These are phyloP conservation scores for Monosporascus sp. DNA, from an alignment of 2,329 filamentous ascomycete genomes.

Conservation along the genomic window DNA sequence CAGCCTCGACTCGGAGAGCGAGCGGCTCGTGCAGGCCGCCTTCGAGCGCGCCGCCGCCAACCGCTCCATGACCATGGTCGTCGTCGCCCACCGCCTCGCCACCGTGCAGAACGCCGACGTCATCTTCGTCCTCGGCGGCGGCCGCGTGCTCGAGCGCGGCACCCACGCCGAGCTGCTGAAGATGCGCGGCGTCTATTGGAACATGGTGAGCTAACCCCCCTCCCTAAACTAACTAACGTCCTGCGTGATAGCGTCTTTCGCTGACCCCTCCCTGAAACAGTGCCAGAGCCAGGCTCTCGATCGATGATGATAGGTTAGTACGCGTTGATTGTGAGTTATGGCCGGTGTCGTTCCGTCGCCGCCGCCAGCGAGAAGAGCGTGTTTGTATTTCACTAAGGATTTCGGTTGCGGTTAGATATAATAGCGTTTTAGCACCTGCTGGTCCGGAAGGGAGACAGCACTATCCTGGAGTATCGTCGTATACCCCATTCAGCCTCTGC, in stretches of 20 bases:
- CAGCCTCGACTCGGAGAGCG: constrained; percentile 56
- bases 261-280: constrained; percentile 27
- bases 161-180: constrained; percentile 46
- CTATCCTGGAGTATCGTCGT: too few relatives aligned
- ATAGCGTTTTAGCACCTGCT: too few relatives aligned
- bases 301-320: constrained; percentile 25
- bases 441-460: too few relatives aligned
- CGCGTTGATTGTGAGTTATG: too few relatives aligned
- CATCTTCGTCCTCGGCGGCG: constrained; percentile 73
- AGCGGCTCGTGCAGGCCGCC: constrained; percentile 57
- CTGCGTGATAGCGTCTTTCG: constrained; percentile 1
- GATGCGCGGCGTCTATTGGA: constrained; percentile 50
- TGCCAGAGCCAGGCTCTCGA: constrained; percentile 57
- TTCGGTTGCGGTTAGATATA: too few relatives aligned
- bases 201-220: constrained; percentile 42
- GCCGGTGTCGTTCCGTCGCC: too few relatives aligned
- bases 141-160: constrained; percentile 51
- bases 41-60: constrained; percentile 59
- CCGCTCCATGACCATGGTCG: constrained; percentile 66
- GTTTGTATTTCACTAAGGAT: too few relatives aligned
- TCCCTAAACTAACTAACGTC: neutral
- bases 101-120: constrained; percentile 74
- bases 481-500: too few relatives aligned
- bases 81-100: constrained; percentile 71
- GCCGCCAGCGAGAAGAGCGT: too few relatives aligned